Evolutionary conservation across 1,139 yeast species (phyloP), one percentile per base, ranked within the genome.

Genomic region (Ashbya aceris): DNA sequence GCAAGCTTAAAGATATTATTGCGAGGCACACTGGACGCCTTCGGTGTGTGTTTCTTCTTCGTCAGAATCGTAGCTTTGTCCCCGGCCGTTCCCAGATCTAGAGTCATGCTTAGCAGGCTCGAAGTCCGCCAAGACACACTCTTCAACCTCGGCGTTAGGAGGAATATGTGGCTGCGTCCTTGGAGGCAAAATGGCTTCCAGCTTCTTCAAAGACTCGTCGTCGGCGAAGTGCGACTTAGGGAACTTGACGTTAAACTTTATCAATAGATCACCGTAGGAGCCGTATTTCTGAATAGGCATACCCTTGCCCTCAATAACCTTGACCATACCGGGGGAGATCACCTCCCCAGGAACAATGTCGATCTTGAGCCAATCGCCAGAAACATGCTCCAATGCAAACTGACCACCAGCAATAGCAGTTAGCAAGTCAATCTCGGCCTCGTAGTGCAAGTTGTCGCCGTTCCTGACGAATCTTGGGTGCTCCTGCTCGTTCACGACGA

Each of bases 401-500:
- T 81, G 81, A 55, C 99, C 99, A 63, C 99, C 99, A 38, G 96
- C 94, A 55, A 91, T 75, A 31, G 98, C 96, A 30, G 97, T 87
- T 60, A 89, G 73, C 58, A 91, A 74, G 63, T 91, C 97, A 57
- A 93, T 71, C 69, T 87, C 91, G 51, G 85, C 84, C 60, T 83
- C 87, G 65, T 82, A 81, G 65, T 74, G 74, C 60, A 91, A 77
- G 63, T 91, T 96, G 61, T 86, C 83, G 42, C 66, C 74, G 43
- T 65, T 66, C 53, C 87, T 68, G 14, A 69, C 67, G 52, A 79
- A 73, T 13, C 60, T 57, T 38, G 64, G 66, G 46, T 66, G 68
- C 14, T 60, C 60, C 40, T 80, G 84, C 71, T 89, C 95, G 52
- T 85, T 91, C 53, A 91, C 77, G 38, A 87, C 83, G 54, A 91